Evolutionary conservation across 2,329 filamentous ascomycete genomes (phyloP), one percentile per base, ranked within the genome.

Genomic region (Aureobasidium uvarum): DNA sequence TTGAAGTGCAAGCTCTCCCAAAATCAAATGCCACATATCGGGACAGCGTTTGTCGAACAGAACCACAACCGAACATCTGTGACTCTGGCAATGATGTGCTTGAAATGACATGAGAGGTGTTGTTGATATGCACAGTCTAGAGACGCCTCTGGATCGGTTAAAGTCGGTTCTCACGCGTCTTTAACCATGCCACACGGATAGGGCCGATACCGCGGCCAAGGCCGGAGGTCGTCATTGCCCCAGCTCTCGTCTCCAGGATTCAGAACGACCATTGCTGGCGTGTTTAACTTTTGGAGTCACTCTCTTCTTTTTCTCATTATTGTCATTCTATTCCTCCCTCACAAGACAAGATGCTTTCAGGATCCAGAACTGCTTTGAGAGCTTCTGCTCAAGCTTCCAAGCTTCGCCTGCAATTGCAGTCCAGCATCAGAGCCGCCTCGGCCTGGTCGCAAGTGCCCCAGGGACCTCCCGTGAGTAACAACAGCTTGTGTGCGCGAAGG

Each of bases 381-480:
- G 66, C 67, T 55, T 48, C 63, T 18, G 63, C 63, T 58, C 66
- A 67, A 59, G 52, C 68, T 55, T 63, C 64, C 39, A 66, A 58
- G 45, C 64, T 68, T 59, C 62, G 65, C 66, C 39, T 56, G 66
- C 73, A 74, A 60, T 10, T 56, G 66, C 60, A 63, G 60, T 41
- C 60, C 20, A 80, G 80, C 71, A 77, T 81, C 69, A 82, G 85
- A 75, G 85, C 88, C 73, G 88, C 86, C 72, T 96, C 92, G 68
- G 91, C 90, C 71, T 98, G 94, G 93, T 86, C 91, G 75, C 89
- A 90, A 74, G 92, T 98, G 65, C 89, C 91, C 71, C 91, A 97
- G 81, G 94, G 94, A 70, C 94, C 94, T 85, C 93, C 94, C 76
- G 92, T 65, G 4, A 50, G 63, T 65, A 33, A 20, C 36, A 28